Base-by-base conservation (phyloP, 257 asterid genomes). In the Penstemon davidsonii region DNA sequence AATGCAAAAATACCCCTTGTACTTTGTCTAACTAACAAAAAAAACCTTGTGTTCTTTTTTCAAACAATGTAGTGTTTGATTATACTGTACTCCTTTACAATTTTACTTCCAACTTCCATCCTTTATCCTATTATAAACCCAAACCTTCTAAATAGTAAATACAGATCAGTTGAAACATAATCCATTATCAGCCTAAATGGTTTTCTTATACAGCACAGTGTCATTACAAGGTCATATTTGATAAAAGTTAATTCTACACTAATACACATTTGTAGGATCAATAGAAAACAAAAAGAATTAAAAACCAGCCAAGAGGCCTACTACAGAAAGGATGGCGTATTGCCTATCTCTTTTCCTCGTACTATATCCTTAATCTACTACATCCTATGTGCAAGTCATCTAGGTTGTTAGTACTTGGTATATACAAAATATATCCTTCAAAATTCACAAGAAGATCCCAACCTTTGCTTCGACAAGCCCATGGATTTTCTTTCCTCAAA, bases 361-460 rank as follows among this genome's bases (percentile, higher is more conserved):
- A 41, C 72, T 67, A 57, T 13, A 25, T 52, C 60, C 5, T 58
- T 41, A 54, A 76, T 76, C 81, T 82, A 78, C 81, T 82, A 78
- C 79, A 74, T 72, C 79, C 69, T 78, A 78, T 54, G n/a, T 63
- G 33, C 69, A 69, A 60, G 71, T 82, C 68, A 74, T 63, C 63
- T 58, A 19, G 36, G 75, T 58, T 63, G 69, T 75, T 76, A 55
- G 78, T 56, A 37, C 36, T 52, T 12, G 60, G 42, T 74, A 66
- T 64, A 60, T 70, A 68, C 57, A 54, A 44, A 67, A 25, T 45
- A 62, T 75, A 25, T 69, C 60, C 71, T 71, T 89, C 88, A 85
- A 78, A 87, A 90, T 67, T 90, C 90, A 75, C 91, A 92, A 64
- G 98, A 92, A 74, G 90, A 77, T 85, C 93, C 91, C 79, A 93